phyloP scores from a whole-genome alignment of 306 rosid species.

The Castanopsis chinensis region DNA sequence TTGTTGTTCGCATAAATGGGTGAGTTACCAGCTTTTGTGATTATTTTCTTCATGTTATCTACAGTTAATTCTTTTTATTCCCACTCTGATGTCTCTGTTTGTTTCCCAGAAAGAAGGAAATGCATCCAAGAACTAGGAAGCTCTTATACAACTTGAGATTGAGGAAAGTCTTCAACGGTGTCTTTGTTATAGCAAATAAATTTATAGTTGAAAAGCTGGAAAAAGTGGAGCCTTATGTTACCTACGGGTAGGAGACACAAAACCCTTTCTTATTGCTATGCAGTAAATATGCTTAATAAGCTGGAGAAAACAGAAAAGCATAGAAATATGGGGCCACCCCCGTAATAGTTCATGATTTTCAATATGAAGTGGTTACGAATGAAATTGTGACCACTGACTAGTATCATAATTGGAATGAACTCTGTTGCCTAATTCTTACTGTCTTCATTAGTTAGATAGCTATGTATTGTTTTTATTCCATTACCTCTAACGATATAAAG shows the following conservation, averaged over 20 bases:
- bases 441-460: neutral
- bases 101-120: constrained; percentile 66
- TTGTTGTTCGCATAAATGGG: constrained; percentile 80
- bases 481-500: no score
- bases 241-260: constrained; percentile 65
- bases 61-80: neutral
- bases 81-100: constrained; percentile 1
- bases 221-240: constrained; percentile 81
- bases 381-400: neutral
- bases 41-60: neutral
- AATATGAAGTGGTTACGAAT: neutral
- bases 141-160: constrained; percentile 50
- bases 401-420: neutral
- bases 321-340: neutral
- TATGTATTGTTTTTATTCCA: neutral
- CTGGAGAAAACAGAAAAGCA: neutral
- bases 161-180: constrained; percentile 63
- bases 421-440: neutral
- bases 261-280: neutral
- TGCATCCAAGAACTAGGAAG: constrained; percentile 74
- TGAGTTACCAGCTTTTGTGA: constrained; percentile 10
- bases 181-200: constrained; percentile 64
- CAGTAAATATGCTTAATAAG: constrained; percentile 1
- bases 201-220: constrained; percentile 55
- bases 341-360: neutral